Conservation (phyloP, 2,329 filamentous ascomycete species). For the Plenodomus biglobosus region DNA sequence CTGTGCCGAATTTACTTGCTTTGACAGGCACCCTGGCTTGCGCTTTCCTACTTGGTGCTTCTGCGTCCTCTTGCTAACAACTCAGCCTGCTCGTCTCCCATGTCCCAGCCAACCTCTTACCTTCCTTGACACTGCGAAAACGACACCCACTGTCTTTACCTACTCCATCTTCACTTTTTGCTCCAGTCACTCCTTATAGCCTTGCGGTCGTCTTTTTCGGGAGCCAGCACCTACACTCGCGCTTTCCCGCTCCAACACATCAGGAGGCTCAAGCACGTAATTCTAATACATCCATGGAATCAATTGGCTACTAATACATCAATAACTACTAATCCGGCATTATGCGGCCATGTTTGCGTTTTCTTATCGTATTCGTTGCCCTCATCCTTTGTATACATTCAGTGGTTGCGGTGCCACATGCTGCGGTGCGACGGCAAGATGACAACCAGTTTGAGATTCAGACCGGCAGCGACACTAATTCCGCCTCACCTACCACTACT, state of each 20-base stretch:
- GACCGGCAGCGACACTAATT: constrained; percentile 10
- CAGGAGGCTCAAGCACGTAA: constrained; percentile 6
- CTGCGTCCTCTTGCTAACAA: constrained; percentile 18
- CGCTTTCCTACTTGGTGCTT: constrained; percentile 10
- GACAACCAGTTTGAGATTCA: constrained; percentile 20
- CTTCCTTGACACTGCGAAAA: background rate
- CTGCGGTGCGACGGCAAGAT: constrained; percentile 36
- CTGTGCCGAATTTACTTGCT: constrained; percentile 24
- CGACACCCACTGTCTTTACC: background rate
- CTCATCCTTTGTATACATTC: constrained; percentile 31
- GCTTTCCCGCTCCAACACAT: constrained; percentile 6
- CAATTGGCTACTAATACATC: constrained; percentile 15
- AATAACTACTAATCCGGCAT: constrained; percentile 11
- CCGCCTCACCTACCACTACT: constrained; percentile 21
- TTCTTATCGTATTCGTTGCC: constrained; percentile 28
- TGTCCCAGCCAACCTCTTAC: background rate
- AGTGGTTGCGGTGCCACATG: constrained; percentile 23
- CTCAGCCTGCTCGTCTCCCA: background rate
- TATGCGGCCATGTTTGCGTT: constrained; percentile 33
- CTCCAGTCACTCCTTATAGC: constrained; percentile 9
- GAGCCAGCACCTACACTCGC: constrained; percentile 3
- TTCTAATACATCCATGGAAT: constrained; percentile 31
- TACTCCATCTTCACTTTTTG: constrained; percentile 7
- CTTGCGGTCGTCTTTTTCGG: constrained; percentile 16
- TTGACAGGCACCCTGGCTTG: constrained; percentile 21